These are phyloP conservation scores for Solanum megistacrolobum DNA, from an alignment of 257 asterid species.

Conservation along the genomic window DNA sequence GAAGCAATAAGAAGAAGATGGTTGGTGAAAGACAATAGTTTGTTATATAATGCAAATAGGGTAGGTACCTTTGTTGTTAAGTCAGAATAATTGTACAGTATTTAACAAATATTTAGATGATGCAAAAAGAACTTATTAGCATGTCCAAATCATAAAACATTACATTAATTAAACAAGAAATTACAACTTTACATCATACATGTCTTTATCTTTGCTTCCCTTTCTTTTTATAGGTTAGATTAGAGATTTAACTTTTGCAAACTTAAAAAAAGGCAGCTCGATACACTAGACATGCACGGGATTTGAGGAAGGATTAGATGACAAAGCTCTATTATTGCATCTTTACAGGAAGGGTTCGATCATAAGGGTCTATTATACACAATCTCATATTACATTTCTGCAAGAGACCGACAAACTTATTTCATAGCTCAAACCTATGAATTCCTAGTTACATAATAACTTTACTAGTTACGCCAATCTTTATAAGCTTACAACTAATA, in stretches of 20 bases:
- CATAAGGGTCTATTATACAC: background rate
- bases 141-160: background rate
- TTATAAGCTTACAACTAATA: too few relatives aligned
- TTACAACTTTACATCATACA: background rate
- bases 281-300: background rate
- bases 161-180: background rate
- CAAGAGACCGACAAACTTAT: background rate
- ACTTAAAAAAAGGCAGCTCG: background rate
- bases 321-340: background rate
- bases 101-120: background rate
- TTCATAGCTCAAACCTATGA: background rate
- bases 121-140: background rate
- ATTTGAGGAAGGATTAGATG: background rate
- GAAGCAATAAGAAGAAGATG: background rate
- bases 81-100: background rate
- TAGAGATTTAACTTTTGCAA: background rate
- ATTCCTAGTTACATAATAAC: background rate
- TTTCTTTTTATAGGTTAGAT: background rate
- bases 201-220: background rate
- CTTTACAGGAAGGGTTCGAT: too few relatives aligned
- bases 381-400: too few relatives aligned
- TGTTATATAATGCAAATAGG: background rate
- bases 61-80: background rate
- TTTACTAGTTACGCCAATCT: background rate
- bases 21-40: constrained; percentile 4